These are phyloP conservation scores for Plasmopara viticola DNA, from an alignment of 352 stramenopile genomes.

Conservation along the genomic window DNA sequence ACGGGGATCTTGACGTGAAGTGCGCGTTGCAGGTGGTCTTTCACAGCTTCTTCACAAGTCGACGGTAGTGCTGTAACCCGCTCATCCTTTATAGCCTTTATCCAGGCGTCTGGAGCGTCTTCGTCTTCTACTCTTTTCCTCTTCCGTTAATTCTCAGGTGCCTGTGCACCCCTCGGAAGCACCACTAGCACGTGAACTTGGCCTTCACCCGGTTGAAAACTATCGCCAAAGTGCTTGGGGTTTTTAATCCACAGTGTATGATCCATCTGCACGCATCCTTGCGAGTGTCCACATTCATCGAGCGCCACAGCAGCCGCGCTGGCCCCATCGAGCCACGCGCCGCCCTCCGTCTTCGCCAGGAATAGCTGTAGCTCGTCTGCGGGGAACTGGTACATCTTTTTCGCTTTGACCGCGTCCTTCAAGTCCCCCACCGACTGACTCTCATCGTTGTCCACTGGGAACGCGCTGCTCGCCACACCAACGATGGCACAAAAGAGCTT, in stretches of 20 bases:
- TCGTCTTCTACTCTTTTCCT: conserved; percentile 9
- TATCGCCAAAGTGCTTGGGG: too few species aligned
- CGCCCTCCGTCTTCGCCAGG: background rate
- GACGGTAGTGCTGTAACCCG: conserved; percentile 15
- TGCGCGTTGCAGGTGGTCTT: conserved; percentile 1
- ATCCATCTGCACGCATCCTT: too few species aligned
- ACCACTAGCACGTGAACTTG: background rate
- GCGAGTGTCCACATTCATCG: background rate
- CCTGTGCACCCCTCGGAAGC: background rate
- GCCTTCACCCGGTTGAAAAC: background rate
- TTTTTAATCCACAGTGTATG: too few species aligned
- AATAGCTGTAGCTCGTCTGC: background rate
- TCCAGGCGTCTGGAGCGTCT: conserved; percentile 9
- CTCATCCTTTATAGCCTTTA: conserved; percentile 15
- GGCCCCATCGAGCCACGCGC: background rate
- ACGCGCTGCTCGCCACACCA: too few species aligned
- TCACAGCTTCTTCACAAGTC: conserved; percentile 16
- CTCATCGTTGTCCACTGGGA: too few species aligned
- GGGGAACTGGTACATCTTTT: too few species aligned
- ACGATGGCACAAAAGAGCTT: too few species aligned
- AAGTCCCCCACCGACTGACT: too few species aligned
- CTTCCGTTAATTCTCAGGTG: conserved; percentile 6
- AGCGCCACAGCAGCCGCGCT: background rate
- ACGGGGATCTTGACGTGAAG: conserved; percentile 15
- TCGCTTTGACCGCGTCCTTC: too few species aligned